Conservation (phyloP, 352 stramenopile genomes). For the Globisporangium acanthophoron region DNA sequence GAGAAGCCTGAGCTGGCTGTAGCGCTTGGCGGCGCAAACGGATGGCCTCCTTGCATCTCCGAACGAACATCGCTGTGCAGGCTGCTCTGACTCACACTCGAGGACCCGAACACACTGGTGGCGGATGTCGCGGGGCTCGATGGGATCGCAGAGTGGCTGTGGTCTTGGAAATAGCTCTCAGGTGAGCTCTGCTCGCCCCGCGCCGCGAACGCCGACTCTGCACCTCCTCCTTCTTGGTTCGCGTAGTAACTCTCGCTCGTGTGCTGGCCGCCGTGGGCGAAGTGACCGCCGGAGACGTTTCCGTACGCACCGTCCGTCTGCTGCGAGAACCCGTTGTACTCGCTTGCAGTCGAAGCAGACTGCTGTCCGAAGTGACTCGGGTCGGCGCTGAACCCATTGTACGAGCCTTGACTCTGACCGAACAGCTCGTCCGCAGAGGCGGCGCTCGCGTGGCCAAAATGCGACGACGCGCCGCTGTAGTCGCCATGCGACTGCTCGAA, state of each 20-base stretch:
- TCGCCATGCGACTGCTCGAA: slow-evolving; percentile 10
- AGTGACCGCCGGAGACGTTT: neutral
- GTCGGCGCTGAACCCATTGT: slow-evolving; percentile 8
- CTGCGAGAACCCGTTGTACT: neutral
- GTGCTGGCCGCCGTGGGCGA: neutral
- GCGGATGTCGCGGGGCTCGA: neutral
- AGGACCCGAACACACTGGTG: neutral
- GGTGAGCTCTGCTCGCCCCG: neutral
- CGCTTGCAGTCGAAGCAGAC: neutral
- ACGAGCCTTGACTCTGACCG: slow-evolving; percentile 14
- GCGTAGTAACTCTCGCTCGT: slow-evolving; percentile 1
- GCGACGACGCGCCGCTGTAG: slow-evolving; percentile 7
- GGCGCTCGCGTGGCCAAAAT: slow-evolving; percentile 20
- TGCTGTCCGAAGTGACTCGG: slow-evolving; percentile 10
- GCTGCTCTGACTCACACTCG: neutral
- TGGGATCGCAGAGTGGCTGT: neutral
- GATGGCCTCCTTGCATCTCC: neutral
- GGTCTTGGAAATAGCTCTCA: neutral
- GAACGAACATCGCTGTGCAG: neutral
- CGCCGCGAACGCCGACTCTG: neutral
- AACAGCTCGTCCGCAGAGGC: slow-evolving; percentile 23
- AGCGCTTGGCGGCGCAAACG: neutral
- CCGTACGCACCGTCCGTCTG: neutral
- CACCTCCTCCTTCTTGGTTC: neutral
- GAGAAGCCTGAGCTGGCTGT: neutral